Evolutionary conservation across 1,284 basidiomycete species (phyloP), one percentile per base, ranked within the genome.

Genomic region (Tremellales sp.): DNA sequence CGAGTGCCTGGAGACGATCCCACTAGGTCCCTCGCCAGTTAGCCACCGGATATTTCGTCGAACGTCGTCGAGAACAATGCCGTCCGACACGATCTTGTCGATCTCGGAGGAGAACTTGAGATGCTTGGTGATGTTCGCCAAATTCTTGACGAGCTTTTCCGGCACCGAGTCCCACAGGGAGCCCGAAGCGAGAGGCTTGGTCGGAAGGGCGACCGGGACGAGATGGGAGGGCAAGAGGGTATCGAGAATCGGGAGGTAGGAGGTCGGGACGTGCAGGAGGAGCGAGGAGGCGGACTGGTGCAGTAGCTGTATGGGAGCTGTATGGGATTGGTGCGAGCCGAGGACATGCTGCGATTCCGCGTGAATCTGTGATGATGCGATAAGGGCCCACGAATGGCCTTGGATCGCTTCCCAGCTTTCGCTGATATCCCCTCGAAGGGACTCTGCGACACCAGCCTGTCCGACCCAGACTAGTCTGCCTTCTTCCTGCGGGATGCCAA

Each of bases 1-100:
- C 6, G 85, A 86, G 63, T 91, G 86, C 13, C 89, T 77, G 1
- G 82, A 83, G 26, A 81, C 61, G 51, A 91, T 86, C 24, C 60
- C 62, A 40, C 64, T 67, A 29, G 74, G 75, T 54, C 83, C 82
- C 70, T 92, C 89, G 46, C 88, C 88, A 1, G 88, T 89, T 48
- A 93, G 79, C 66, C 80, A 90, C 40, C 81, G 78, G 35, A 91
- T 78, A 67, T 87, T 84, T 37, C 79, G 75, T 46, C 76, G 75
- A 72, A 92, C 81, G 53, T 81, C 78, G 5, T 78, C 57, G 7
- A 65, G 28, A 81, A 64, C 39, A 80, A 86, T 49, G 83, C 78
- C 57, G 75, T 81, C 59, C 6, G 79, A 77, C 22, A 89, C 38
- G 35, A 72, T 57, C 25, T 42, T 50, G 44, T 68, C 65, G 16